A percentile compares a stretch with the other conserved stretches of the same genome.
Evolutionary conservation across 2,329 filamentous ascomycete genomes (phyloP).

Genomic region (Trichoderma pleuroti): DNA sequence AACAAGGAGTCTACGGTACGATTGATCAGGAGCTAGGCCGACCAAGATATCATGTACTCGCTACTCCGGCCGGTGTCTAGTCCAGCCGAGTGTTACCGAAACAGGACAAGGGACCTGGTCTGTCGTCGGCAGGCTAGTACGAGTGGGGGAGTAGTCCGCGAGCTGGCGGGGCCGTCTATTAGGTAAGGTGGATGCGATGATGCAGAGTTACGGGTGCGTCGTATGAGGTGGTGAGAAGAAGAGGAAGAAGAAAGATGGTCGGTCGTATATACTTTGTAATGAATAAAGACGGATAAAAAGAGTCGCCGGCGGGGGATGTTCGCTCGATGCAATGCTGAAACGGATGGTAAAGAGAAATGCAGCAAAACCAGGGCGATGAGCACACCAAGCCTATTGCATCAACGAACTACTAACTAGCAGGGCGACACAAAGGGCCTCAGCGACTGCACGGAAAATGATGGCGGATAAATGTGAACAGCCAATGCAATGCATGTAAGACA

Average conservation of each 20-base stretch:
- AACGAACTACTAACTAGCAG: not conserved
- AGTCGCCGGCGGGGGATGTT: not conserved
- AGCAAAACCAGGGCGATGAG: not conserved
- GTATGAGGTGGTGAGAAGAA: not conserved
- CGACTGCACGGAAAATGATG: not conserved
- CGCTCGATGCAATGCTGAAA: not conserved
- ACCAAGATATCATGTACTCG: not conserved
- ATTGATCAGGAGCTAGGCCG: not conserved
- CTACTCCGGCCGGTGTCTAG: not conserved
- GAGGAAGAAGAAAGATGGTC: not conserved
- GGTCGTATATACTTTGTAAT: not conserved
- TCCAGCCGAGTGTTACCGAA: not conserved
- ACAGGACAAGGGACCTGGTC: not conserved
- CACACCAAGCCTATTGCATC: not conserved
- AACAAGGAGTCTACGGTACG: conserved; percentile 1
- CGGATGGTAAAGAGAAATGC: not conserved
- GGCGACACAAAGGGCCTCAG: not conserved
- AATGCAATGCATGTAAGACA: conserved; percentile 14
- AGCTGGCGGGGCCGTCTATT: not conserved
- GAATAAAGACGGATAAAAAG: not conserved
- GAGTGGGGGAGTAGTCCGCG: not conserved
- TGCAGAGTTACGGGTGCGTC: not conserved
- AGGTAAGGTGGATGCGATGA: not conserved
- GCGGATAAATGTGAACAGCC: not conserved
- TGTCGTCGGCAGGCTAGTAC: not conserved